Evolutionary conservation across 2,329 filamentous ascomycete genomes (phyloP).

Genomic region (Domatiomyces globalis): DNA sequence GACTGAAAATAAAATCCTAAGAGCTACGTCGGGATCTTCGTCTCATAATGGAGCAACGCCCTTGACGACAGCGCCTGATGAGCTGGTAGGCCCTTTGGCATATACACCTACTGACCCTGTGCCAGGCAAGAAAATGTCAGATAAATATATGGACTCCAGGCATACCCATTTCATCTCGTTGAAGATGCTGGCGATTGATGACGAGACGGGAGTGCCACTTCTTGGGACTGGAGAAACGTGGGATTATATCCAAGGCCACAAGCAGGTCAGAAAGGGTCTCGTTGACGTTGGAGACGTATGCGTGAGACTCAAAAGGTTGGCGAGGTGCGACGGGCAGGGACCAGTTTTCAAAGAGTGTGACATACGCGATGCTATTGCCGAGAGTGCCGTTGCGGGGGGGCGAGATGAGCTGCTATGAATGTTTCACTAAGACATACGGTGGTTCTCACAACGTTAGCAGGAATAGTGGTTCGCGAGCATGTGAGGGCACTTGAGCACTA

Average conservation of each 20-base stretch:
- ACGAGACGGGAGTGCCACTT: slow-evolving; percentile 51
- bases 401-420: slow-evolving; percentile 55
- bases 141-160: slow-evolving; percentile 17
- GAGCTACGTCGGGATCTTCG: slow-evolving; percentile 49
- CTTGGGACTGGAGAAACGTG: slow-evolving; percentile 68
- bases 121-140: slow-evolving; percentile 30
- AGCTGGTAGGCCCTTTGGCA: slow-evolving; percentile 48
- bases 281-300: slow-evolving; percentile 73
- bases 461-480: neutral
- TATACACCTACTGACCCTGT: slow-evolving; percentile 52
- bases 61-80: slow-evolving; percentile 14
- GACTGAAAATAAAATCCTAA: slow-evolving; percentile 86
- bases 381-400: slow-evolving; percentile 60
- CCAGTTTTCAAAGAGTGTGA: slow-evolving; percentile 72
- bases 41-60: slow-evolving; percentile 15
- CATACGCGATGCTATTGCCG: slow-evolving; percentile 60
- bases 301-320: slow-evolving; percentile 58
- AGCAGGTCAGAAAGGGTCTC: slow-evolving; percentile 58
- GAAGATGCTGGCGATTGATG: slow-evolving; percentile 32
- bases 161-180: slow-evolving; percentile 13
- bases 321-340: slow-evolving; percentile 72
- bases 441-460: neutral
- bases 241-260: slow-evolving; percentile 75
- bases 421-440: neutral
- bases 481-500: neutral